Evolutionary conservation across 108 stramenopile genomes (phyloP).

Genomic region (Nitzschia putrida): DNA sequence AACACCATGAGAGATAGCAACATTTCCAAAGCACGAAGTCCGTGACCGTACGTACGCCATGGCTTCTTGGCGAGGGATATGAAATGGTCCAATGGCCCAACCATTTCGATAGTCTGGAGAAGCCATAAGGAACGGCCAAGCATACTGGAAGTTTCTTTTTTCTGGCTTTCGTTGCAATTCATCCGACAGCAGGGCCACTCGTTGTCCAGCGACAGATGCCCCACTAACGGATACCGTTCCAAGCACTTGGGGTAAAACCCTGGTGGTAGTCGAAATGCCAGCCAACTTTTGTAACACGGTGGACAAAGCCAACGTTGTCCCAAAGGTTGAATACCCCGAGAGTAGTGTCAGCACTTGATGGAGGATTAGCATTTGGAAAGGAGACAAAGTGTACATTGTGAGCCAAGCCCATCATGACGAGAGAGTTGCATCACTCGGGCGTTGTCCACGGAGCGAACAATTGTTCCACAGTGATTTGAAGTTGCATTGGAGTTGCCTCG

Average conservation of each 20-base stretch:
- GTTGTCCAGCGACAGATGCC: slow-evolving; percentile 65
- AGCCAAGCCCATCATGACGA: too few species aligned
- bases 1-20: not conserved
- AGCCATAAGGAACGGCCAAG: not conserved
- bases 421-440: too few species aligned
- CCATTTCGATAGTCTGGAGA: not conserved
- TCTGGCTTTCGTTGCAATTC: slow-evolving; percentile 23
- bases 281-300: slow-evolving; percentile 54
- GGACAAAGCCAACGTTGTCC: slow-evolving; percentile 51
- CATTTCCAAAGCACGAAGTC: too few species aligned
- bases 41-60: not conserved
- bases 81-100: not conserved
- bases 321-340: slow-evolving; percentile 43
- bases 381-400: too few species aligned
- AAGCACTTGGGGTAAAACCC: slow-evolving; percentile 44
- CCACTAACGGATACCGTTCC: slow-evolving; percentile 65
- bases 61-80: slow-evolving; percentile 9
- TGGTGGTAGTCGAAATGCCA: slow-evolving; percentile 71
- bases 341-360: not conserved
- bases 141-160: slow-evolving; percentile 4
- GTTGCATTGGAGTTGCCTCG: too few species aligned
- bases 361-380: too few species aligned
- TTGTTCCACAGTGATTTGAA: too few species aligned
- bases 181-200: slow-evolving; percentile 39
- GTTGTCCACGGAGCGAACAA: too few species aligned